Conservation (phyloP, 495 filamentous ascomycete species). For the Penicillium silybi region DNA sequence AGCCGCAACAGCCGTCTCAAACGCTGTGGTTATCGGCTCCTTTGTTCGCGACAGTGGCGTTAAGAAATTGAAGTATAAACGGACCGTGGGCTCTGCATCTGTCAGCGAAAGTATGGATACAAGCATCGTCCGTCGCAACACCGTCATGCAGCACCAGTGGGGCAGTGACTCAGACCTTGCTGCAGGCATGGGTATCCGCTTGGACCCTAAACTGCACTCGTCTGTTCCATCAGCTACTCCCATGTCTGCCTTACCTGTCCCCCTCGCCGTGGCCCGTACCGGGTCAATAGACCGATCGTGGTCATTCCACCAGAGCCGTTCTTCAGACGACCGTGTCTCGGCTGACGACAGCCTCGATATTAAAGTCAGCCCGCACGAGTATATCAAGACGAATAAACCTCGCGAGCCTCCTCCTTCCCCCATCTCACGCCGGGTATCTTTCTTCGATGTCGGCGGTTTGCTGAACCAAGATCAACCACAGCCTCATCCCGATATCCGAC, state of each 20-base stretch:
- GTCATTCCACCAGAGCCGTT: constrained; percentile 25
- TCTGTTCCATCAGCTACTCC: constrained; percentile 5
- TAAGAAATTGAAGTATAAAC: constrained; percentile 72
- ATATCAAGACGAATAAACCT: constrained; percentile 29
- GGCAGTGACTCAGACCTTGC: constrained; percentile 81
- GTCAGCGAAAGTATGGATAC: constrained; percentile 51
- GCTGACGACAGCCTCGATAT: constrained; percentile 30
- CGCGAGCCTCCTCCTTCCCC: constrained; percentile 6
- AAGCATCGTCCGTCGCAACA: constrained; percentile 45
- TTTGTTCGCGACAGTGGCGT: constrained; percentile 75
- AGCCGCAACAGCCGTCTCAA: constrained; percentile 71
- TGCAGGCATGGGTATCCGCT: constrained; percentile 62
- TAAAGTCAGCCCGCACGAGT: constrained; percentile 36
- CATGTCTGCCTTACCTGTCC: constrained; percentile 34
- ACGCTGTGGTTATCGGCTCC: constrained; percentile 73
- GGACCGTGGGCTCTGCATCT: constrained; percentile 47
- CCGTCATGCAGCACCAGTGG: constrained; percentile 61
- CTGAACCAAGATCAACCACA: constrained; percentile 37
- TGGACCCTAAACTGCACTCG: constrained; percentile 55
- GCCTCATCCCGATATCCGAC: constrained; percentile 11
- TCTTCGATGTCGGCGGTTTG: constrained; percentile 70
- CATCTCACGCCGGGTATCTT: constrained; percentile 50
- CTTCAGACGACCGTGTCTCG: constrained; percentile 25
- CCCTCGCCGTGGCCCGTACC: constrained; percentile 21
- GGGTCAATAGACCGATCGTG: constrained; percentile 29